Conservation (phyloP, 257 asterid genomes). For the Gentiana straminea region DNA sequence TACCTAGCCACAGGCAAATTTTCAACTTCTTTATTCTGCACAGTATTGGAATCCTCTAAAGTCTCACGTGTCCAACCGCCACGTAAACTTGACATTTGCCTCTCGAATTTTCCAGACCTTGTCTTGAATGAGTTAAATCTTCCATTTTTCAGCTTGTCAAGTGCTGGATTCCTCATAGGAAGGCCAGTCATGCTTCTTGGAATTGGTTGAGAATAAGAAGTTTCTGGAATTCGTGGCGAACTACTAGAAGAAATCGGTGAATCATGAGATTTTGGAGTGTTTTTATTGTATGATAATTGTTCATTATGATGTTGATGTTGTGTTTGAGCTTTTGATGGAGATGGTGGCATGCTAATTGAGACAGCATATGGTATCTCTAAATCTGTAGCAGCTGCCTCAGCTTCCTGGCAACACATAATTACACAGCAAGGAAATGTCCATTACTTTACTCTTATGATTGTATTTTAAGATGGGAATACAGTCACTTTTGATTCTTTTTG, state of each 20-base stretch:
- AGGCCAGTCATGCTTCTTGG: slow-evolving; percentile 14
- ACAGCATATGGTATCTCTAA: slow-evolving; percentile 16
- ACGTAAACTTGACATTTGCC: slow-evolving; percentile 45
- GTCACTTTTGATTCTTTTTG: no score
- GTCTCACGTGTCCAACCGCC: slow-evolving; percentile 35
- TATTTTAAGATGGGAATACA: no score
- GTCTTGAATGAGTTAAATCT: slow-evolving; percentile 74
- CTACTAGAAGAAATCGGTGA: not conserved
- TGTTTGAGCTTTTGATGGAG: slow-evolving; percentile 30
- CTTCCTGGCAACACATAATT: slow-evolving; percentile 18
- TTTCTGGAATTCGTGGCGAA: slow-evolving; percentile 4
- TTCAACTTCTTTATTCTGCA: slow-evolving; percentile 23
- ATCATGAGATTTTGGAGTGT: slow-evolving; percentile 10
- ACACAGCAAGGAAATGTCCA: not conserved
- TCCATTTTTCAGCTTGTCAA: slow-evolving; percentile 27
- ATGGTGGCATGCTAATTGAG: slow-evolving; percentile 67
- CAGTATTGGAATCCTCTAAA: slow-evolving; percentile 19
- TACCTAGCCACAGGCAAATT: slow-evolving; percentile 44
- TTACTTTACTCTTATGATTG: no score
- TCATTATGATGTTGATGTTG: slow-evolving; percentile 18
- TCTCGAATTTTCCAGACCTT: slow-evolving; percentile 70
- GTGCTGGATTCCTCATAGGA: slow-evolving; percentile 29
- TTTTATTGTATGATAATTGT: not conserved
- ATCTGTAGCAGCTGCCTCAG: slow-evolving; percentile 21
- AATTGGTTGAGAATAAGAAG: slow-evolving; percentile 58